A percentile compares a stretch with the other conserved stretches of the same genome.
Conservation (phyloP, 805 yeast species). For the Yarrowia sp. region DNA sequence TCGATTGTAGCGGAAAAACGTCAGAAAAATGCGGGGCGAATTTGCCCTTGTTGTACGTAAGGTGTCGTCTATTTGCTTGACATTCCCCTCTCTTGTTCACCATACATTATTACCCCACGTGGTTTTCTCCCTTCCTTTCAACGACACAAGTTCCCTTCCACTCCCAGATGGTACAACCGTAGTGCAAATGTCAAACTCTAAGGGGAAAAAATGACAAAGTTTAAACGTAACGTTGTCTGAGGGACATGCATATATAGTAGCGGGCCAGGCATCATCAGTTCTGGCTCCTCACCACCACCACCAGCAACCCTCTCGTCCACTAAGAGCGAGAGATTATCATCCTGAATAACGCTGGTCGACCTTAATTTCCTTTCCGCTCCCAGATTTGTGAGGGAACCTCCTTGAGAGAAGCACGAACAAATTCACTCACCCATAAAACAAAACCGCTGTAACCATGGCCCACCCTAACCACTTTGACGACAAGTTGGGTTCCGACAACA, state of each 20-base stretch:
- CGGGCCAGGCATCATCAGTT: neutral
- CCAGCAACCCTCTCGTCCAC: slow-evolving; percentile 27
- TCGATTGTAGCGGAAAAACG: neutral
- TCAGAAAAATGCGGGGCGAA: neutral
- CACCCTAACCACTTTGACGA: slow-evolving; percentile 21
- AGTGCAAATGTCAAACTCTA: slow-evolving; percentile 5
- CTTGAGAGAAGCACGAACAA: slow-evolving; percentile 21
- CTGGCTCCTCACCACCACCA: slow-evolving; percentile 15
- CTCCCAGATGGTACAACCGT: neutral
- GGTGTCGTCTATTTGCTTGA: too few relatives aligned
- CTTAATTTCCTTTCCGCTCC: slow-evolving; percentile 18
- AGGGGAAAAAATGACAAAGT: slow-evolving; percentile 12
- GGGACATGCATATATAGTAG: slow-evolving; percentile 11
- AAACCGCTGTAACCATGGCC: neutral
- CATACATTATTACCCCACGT: neutral
- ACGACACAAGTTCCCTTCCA: neutral
- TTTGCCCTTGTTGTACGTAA: neutral
- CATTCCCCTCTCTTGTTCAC: too few relatives aligned
- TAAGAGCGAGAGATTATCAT: slow-evolving; percentile 25
- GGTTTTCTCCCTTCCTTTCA: neutral
- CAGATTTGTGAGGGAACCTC: slow-evolving; percentile 26
- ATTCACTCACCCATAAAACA: neutral
- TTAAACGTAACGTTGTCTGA: neutral
- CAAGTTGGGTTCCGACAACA: slow-evolving; percentile 19
- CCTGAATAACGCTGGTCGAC: slow-evolving; percentile 23